Conservation (phyloP, 345 rosid genomes). For the Arabis hirsuta region DNA sequence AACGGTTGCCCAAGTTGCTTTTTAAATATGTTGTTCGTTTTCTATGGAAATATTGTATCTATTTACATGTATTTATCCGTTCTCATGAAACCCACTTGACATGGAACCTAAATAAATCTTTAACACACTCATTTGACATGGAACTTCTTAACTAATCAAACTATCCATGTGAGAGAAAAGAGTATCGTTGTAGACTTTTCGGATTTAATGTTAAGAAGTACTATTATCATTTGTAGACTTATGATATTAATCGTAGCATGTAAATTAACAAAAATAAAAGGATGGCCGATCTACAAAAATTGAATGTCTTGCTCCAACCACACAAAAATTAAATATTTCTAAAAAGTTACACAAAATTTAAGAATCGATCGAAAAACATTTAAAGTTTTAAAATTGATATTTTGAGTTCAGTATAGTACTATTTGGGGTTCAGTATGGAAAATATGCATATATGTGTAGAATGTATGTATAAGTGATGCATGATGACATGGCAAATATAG, state of each 20-base stretch:
- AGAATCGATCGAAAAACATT: no score
- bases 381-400: no score
- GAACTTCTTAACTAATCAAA: background rate
- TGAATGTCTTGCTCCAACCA: no score
- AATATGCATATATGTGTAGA: background rate
- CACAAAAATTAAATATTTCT: no score
- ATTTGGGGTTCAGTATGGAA: no score
- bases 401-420: no score
- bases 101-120: slow-evolving; percentile 18
- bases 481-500: slow-evolving; percentile 30
- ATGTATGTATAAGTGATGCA: background rate
- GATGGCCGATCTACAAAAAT: no score
- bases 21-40: background rate
- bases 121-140: slow-evolving; percentile 2
- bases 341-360: no score
- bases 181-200: background rate
- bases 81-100: slow-evolving; percentile 10
- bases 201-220: background rate
- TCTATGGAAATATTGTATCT: background rate
- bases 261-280: no score
- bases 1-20: slow-evolving; percentile 5
- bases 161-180: background rate
- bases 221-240: no score
- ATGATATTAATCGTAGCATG: no score
- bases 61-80: slow-evolving; percentile 8